Percentiles rank a stretch among this genome's conserved stretches.
These are phyloP conservation scores for Laburnicola sp. DNA, from an alignment of 2,329 filamentous ascomycete species.

Conservation along the genomic window DNA sequence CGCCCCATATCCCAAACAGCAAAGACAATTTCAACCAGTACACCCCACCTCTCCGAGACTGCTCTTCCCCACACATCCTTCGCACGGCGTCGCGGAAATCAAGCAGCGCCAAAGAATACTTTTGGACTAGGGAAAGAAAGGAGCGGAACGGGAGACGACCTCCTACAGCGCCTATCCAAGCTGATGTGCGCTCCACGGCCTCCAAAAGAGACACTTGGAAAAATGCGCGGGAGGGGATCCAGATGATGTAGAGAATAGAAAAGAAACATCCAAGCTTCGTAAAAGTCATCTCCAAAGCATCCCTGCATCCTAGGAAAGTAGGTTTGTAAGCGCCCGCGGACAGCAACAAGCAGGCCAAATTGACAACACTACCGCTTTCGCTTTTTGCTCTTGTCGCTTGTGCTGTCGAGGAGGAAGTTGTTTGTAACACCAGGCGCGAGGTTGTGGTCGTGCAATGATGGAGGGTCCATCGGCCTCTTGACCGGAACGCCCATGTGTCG, in stretches of 20 bases:
- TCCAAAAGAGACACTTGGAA: conserved; percentile 10
- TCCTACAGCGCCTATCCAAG: conserved; percentile 21
- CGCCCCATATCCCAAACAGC: not conserved
- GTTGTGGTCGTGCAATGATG: conserved; percentile 39
- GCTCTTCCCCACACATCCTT: not conserved
- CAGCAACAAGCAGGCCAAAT: conserved; percentile 3
- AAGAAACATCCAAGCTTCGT: conserved; percentile 3
- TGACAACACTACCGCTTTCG: conserved; percentile 59
- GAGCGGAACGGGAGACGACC: conserved; percentile 19
- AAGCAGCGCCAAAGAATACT: conserved; percentile 7
- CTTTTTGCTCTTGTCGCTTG: conserved; percentile 67
- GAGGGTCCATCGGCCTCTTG: conserved; percentile 57
- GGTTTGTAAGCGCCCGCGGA: not conserved
- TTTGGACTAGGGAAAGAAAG: conserved; percentile 16
- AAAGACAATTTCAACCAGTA: conserved; percentile 8
- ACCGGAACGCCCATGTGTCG: conserved; percentile 69
- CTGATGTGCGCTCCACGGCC: conserved; percentile 10
- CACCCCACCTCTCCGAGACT: not conserved
- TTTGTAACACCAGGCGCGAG: conserved; percentile 21
- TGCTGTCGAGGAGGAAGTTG: conserved; percentile 18
- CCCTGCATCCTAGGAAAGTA: not conserved
- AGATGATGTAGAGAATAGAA: not conserved
- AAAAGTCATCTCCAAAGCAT: conserved; percentile 3
- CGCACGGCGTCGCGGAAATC: conserved; percentile 1
- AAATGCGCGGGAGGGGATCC: not conserved